Evolutionary conservation across 257 asterid species (phyloP).

Genomic region (Solanum etuberosum): DNA sequence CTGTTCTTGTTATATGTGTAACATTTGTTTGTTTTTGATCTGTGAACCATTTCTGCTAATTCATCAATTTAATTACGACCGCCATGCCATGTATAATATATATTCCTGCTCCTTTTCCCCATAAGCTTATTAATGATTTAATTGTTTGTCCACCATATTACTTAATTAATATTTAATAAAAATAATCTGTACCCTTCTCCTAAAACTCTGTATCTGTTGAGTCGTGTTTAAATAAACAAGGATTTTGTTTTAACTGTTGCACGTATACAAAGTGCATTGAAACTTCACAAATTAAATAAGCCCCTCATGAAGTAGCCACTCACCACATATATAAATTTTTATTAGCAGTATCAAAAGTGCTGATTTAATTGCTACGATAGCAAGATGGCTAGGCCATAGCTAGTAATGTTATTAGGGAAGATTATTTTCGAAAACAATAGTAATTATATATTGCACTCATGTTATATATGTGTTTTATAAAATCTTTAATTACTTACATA

Average conservation of each 20-base stretch:
- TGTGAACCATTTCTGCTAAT: neutral
- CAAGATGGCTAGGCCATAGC: too few relatives aligned
- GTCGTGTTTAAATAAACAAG: neutral
- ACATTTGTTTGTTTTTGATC: conserved; percentile 5
- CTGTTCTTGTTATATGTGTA: conserved; percentile 5
- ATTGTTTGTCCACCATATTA: neutral
- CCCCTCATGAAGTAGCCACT: neutral
- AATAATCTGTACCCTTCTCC: neutral
- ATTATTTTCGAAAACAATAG: too few relatives aligned
- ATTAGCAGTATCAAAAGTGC: too few relatives aligned
- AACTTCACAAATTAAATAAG: neutral
- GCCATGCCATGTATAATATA: neutral
- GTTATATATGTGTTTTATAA: too few relatives aligned
- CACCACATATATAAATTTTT: too few relatives aligned
- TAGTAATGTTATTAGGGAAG: too few relatives aligned
- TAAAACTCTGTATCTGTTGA: neutral
- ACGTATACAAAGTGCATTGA: neutral
- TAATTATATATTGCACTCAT: too few relatives aligned
- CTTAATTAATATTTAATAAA: neutral
- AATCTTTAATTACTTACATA: too few relatives aligned
- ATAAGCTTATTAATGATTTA: neutral
- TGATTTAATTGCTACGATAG: too few relatives aligned
- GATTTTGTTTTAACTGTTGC: neutral
- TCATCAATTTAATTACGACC: neutral
- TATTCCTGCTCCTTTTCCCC: neutral